Percentiles rank a stretch among this genome's conserved stretches.
phyloP scores from a whole-genome alignment of 2,329 filamentous ascomycete species.

The Apiospora rasikravindrae region DNA sequence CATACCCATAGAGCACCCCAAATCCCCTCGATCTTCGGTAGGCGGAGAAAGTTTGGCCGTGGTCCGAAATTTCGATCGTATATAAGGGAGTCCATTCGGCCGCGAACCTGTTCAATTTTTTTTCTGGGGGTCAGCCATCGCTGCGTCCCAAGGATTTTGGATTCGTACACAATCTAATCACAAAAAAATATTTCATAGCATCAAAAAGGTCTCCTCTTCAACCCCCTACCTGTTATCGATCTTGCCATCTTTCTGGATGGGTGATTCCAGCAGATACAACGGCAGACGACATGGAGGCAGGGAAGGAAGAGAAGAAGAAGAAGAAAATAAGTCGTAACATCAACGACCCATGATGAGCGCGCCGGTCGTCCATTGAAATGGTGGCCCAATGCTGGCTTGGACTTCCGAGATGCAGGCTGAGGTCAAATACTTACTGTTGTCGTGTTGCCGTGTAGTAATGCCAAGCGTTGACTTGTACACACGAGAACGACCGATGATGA shows the following conservation, averaged over 20 bases:
- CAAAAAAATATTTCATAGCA: not conserved
- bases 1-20: not conserved
- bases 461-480: not conserved
- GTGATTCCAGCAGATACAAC: not conserved
- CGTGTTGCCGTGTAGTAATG: not conserved
- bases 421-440: not conserved
- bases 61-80: not conserved
- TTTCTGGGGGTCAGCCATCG: not conserved
- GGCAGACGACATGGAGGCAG: not conserved
- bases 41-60: not conserved
- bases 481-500: not conserved
- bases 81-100: not conserved
- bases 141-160: not conserved
- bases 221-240: not conserved
- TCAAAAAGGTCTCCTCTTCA: too few species aligned
- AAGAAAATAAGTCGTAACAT: not conserved
- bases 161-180: not conserved
- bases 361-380: not conserved
- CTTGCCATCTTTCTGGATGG: not conserved
- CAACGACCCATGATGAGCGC: not conserved
- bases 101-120: not conserved
- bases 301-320: not conserved
- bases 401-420: not conserved
- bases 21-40: not conserved
- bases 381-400: not conserved